A percentile compares a stretch with the other conserved stretches of the same genome.
These are phyloP conservation scores for Angomonas desouzai DNA, from an alignment of 208 protist species.

Conservation along the genomic window DNA sequence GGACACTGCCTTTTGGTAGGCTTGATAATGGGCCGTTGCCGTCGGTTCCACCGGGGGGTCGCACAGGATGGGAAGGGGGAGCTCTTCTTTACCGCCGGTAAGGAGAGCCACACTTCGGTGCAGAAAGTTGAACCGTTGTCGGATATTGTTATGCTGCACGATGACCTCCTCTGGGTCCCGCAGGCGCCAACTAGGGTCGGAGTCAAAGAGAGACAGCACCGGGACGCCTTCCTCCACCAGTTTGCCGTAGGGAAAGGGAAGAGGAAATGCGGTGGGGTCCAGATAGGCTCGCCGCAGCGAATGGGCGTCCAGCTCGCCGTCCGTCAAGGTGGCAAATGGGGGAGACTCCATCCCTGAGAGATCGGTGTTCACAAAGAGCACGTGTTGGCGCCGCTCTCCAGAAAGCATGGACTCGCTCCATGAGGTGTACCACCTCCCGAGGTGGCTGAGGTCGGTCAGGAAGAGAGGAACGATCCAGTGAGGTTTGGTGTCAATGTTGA, in stretches of 20 bases:
- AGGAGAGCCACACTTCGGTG: not conserved
- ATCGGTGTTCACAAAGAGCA: conserved; percentile 12
- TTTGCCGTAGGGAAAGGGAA: not conserved
- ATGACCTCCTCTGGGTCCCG: not conserved
- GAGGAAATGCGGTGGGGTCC: too few relatives aligned
- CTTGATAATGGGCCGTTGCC: not conserved
- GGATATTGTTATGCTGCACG: not conserved
- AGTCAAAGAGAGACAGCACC: not conserved
- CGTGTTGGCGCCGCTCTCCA: not conserved
- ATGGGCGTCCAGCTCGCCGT: too few relatives aligned
- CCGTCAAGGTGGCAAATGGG: not conserved
- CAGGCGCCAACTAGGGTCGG: not conserved
- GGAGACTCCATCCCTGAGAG: not conserved
- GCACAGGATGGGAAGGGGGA: not conserved
- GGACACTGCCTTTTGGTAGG: not conserved
- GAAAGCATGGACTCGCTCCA: not conserved
- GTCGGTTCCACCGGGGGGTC: not conserved
- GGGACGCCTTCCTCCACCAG: not conserved
- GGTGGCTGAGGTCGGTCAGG: not conserved
- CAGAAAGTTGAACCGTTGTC: not conserved
- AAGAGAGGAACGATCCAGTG: conserved; percentile 5
- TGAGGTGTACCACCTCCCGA: not conserved
- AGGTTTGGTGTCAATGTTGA: not conserved
- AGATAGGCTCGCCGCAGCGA: too few relatives aligned
- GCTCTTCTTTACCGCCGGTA: not conserved